Conservation (phyloP, 257 asterid genomes). For the Fraxinus americana region DNA sequence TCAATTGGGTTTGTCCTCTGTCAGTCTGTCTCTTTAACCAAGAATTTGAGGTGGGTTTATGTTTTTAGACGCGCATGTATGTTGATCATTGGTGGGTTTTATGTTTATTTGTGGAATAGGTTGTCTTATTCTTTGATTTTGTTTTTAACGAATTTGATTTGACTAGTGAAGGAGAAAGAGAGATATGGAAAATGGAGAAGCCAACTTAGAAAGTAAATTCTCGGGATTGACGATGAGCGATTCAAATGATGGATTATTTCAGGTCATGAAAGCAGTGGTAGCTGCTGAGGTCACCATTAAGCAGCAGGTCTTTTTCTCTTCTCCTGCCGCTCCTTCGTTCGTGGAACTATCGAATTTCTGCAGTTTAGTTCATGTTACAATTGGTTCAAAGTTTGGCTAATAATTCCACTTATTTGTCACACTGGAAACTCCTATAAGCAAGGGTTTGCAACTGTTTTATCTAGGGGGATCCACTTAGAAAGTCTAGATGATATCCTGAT, state of each 20-base stretch:
- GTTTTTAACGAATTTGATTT: neutral
- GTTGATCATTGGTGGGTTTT: neutral
- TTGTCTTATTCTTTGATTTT: neutral
- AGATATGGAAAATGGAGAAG: constrained; percentile 76
- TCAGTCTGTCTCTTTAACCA: neutral
- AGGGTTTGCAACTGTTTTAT: neutral
- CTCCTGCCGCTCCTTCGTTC: neutral
- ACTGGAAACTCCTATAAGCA: neutral
- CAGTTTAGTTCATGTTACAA: neutral
- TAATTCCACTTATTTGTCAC: neutral
- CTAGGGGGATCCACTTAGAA: neutral
- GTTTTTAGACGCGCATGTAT: neutral
- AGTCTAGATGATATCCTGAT: neutral
- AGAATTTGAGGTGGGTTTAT: neutral
- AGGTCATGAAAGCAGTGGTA: constrained; percentile 94
- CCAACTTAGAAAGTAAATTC: constrained; percentile 49
- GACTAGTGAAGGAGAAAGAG: constrained; percentile 3
- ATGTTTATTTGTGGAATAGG: neutral
- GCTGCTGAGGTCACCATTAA: constrained; percentile 93
- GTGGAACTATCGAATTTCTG: neutral
- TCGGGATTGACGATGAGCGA: constrained; percentile 58
- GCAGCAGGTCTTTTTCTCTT: constrained; percentile 60
- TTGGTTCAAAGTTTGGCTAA: neutral
- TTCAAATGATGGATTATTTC: constrained; percentile 73
- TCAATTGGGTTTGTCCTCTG: neutral